These are phyloP conservation scores for Fusarium hainanense DNA, from an alignment of 2,329 filamentous ascomycete species.

Conservation along the genomic window DNA sequence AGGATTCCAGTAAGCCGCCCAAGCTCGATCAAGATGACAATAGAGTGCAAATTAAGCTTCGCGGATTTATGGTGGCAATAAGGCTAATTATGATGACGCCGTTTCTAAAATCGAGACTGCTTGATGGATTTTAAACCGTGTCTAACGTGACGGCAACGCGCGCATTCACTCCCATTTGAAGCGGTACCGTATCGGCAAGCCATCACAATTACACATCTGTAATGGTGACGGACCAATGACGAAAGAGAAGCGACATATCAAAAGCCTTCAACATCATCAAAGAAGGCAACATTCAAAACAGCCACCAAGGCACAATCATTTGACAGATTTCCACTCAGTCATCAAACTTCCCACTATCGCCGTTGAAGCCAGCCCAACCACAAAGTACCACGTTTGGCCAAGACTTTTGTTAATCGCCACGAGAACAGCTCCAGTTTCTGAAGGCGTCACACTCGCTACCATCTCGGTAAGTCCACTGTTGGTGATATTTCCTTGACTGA, in stretches of 20 bases:
- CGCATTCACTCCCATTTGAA: background rate
- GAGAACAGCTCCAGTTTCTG: background rate
- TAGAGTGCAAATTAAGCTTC: background rate
- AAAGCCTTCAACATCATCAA: background rate
- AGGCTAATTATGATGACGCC: background rate
- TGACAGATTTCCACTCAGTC: slow-evolving; percentile 26
- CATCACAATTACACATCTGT: background rate
- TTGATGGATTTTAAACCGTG: background rate
- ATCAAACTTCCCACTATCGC: slow-evolving; percentile 21
- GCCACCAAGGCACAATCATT: background rate
- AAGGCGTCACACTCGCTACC: background rate
- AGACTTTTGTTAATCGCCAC: slow-evolving; percentile 1
- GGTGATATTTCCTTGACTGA: background rate
- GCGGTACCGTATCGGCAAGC: background rate
- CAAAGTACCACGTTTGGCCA: slow-evolving; percentile 21
- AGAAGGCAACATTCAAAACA: background rate
- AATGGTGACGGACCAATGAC: background rate
- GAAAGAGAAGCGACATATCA: fast-evolving
- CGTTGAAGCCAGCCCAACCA: slow-evolving; percentile 15
- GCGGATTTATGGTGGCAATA: background rate
- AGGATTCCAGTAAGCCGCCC: background rate
- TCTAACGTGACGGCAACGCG: background rate
- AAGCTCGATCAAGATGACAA: background rate
- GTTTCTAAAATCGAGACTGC: background rate
- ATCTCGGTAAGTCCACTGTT: slow-evolving; percentile 13